Evolutionary conservation across 805 yeast species (phyloP).

Genomic region (Zygoascus biomembranicola): DNA sequence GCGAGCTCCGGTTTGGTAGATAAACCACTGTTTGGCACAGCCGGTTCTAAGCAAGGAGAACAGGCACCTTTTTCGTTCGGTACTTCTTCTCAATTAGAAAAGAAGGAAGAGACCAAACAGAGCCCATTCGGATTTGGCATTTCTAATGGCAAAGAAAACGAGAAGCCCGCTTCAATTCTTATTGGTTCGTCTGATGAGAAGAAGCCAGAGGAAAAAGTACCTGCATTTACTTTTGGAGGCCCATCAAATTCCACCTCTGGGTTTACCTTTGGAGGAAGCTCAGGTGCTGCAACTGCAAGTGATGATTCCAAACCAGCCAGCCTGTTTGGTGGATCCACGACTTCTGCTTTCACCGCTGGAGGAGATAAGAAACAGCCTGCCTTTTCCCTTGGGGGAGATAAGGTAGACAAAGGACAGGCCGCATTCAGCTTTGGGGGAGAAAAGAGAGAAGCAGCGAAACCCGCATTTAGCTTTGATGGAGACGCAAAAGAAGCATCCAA

Average conservation of each 20-base stretch:
- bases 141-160: not conserved
- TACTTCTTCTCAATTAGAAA: not conserved
- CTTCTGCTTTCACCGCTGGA: not conserved
- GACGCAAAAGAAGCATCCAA: not conserved
- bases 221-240: slow-evolving; percentile 1
- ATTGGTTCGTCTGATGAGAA: not conserved
- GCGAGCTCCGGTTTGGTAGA: too few species aligned
- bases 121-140: not conserved
- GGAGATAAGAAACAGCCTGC: not conserved
- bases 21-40: not conserved
- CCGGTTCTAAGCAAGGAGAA: not conserved
- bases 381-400: not conserved
- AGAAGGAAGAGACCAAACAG: not conserved
- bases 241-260: not conserved
- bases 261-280: not conserved
- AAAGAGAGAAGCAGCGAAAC: not conserved
- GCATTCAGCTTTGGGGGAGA: not conserved
- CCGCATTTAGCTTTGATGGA: not conserved
- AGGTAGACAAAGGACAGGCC: not conserved
- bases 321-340: not conserved
- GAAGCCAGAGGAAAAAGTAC: not conserved
- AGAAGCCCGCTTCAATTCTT: not conserved
- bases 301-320: not conserved
- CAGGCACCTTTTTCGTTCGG: not conserved
- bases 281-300: not conserved